phyloP scores from a whole-genome alignment of 2,329 filamentous ascomycete genomes.

The Colletotrichum eremochloae region DNA sequence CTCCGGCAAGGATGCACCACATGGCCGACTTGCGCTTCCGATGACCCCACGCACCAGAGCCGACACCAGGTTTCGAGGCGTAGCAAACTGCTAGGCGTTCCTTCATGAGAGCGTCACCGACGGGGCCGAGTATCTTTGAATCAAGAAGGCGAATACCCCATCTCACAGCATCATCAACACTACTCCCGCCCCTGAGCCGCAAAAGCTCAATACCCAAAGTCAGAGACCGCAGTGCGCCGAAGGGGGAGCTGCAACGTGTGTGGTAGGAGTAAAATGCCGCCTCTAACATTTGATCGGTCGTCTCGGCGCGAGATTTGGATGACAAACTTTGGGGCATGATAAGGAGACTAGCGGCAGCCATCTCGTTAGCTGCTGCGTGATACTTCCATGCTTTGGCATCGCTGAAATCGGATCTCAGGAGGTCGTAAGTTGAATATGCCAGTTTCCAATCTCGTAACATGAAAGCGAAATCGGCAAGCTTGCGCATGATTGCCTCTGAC shows the following conservation, averaged over 20 bases:
- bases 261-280: slow-evolving; percentile 93
- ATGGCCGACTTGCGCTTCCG: slow-evolving; percentile 87
- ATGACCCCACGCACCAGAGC: slow-evolving; percentile 74
- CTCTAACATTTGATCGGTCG: slow-evolving; percentile 88
- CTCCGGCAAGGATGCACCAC: slow-evolving; percentile 87
- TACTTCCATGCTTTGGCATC: slow-evolving; percentile 98
- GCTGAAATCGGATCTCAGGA: slow-evolving; percentile 88
- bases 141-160: slow-evolving; percentile 89
- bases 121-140: slow-evolving; percentile 77
- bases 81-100: slow-evolving; percentile 91
- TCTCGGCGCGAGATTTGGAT: slow-evolving; percentile 83
- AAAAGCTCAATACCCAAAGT: slow-evolving; percentile 85
- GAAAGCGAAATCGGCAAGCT: slow-evolving; percentile 93
- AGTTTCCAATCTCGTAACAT: slow-evolving; percentile 98
- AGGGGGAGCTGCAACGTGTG: slow-evolving; percentile 83
- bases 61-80: slow-evolving; percentile 75
- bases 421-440: slow-evolving; percentile 90
- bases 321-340: slow-evolving; percentile 79
- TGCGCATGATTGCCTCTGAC: slow-evolving; percentile 91
- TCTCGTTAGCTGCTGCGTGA: slow-evolving; percentile 93
- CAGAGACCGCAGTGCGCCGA: slow-evolving; percentile 84
- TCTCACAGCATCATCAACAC: slow-evolving; percentile 86
- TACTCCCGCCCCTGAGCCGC: slow-evolving; percentile 81
- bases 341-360: slow-evolving; percentile 88
- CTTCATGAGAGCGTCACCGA: slow-evolving; percentile 86